Percentiles rank a stretch among this genome's conserved stretches.
Evolutionary conservation across 2,329 filamentous ascomycete species (phyloP).

Genomic region (Blastomyces parvus): DNA sequence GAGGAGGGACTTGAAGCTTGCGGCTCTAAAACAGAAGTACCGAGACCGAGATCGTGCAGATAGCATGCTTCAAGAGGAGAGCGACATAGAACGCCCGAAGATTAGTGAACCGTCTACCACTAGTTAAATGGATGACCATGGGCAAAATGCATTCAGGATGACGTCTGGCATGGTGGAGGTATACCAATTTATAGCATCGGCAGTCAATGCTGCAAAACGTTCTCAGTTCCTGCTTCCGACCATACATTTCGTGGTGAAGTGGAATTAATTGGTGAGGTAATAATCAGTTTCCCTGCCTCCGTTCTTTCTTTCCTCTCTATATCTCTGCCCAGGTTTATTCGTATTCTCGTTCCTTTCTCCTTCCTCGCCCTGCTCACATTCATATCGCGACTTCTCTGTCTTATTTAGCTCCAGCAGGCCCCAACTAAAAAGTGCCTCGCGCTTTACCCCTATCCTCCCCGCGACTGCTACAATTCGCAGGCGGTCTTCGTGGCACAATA

Average conservation of each 20-base stretch:
- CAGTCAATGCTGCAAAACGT: background rate
- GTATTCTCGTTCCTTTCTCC: background rate
- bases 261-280: background rate
- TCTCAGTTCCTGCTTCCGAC: background rate
- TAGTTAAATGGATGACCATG: background rate
- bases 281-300: background rate
- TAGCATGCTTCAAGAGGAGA: background rate
- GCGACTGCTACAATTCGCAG: background rate
- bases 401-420: background rate
- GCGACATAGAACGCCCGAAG: background rate
- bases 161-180: background rate
- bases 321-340: background rate
- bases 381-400: background rate
- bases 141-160: background rate
- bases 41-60: background rate
- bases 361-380: background rate
- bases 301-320: background rate
- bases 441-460: background rate
- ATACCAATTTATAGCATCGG: background rate
- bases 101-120: background rate
- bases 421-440: background rate
- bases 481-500: background rate
- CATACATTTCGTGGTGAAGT: background rate
- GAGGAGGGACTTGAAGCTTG: constrained; percentile 2
- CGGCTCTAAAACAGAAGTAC: background rate